Percentiles rank a stretch among this genome's conserved stretches.
Conservation (phyloP, 176 grass and related monocot species). For the Echinochloa phyllopogon region DNA sequence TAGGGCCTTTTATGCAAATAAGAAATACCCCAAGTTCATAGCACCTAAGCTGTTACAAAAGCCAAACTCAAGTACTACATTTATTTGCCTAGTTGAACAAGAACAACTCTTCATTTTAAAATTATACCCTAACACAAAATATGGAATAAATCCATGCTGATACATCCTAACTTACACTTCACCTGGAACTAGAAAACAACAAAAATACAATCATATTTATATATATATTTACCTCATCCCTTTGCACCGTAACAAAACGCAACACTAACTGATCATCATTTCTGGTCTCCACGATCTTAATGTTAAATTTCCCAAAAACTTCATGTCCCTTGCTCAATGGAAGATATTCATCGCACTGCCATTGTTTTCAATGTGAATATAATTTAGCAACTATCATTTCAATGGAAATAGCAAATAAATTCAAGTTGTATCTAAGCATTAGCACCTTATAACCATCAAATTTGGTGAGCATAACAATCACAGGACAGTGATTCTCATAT, state of each 20-base stretch:
- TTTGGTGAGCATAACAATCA: constrained; percentile 91
- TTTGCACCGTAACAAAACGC: constrained; percentile 67
- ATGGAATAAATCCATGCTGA: neutral
- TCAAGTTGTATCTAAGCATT: neutral
- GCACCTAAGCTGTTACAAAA: neutral
- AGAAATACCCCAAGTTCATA: constrained; percentile 11
- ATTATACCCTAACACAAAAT: neutral
- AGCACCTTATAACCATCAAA: constrained; percentile 74
- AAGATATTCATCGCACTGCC: constrained; percentile 85
- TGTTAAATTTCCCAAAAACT: constrained; percentile 72
- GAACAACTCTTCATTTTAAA: constrained; percentile 3
- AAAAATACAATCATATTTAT: neutral
- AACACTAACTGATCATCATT: constrained; percentile 50
- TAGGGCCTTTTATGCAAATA: neutral
- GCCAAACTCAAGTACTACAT: neutral
- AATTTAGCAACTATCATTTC: constrained; percentile 5
- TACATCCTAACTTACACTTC: constrained; percentile 27
- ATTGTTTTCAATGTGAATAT: constrained; percentile 41
- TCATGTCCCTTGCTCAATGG: constrained; percentile 43
- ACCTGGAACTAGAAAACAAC: constrained; percentile 28
- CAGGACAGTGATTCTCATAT: constrained; percentile 70
- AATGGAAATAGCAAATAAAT: constrained; percentile 21
- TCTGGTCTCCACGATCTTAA: constrained; percentile 45
- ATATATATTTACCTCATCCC: constrained; percentile 60
- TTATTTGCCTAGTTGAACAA: neutral